phyloP scores from a whole-genome alignment of 495 filamentous ascomycete species.

The Letharia columbiana region DNA sequence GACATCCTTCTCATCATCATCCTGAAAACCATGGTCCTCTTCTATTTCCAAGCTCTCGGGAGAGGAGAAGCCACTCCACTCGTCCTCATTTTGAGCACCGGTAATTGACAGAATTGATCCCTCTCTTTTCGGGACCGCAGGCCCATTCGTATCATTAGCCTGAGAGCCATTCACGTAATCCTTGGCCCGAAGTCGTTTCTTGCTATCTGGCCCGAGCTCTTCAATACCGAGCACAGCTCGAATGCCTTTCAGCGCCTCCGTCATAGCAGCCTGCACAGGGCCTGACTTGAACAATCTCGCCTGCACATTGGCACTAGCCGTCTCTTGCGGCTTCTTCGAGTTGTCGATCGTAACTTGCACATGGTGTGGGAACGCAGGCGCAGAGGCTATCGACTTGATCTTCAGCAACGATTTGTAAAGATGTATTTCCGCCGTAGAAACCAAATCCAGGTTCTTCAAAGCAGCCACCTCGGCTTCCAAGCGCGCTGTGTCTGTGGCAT shows the following conservation, averaged over 20 bases:
- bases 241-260: slow-evolving; percentile 52
- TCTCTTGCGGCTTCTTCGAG: slow-evolving; percentile 36
- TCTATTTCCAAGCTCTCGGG: not conserved
- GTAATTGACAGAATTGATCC: not conserved
- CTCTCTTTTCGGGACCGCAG: not conserved
- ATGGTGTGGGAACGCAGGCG: slow-evolving; percentile 38
- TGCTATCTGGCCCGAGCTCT: slow-evolving; percentile 23
- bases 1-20: slow-evolving; percentile 34
- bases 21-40: not conserved
- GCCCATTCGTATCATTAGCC: not conserved
- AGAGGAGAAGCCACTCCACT: slow-evolving; percentile 1
- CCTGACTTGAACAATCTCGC: slow-evolving; percentile 72
- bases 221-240: slow-evolving; percentile 30
- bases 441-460: slow-evolving; percentile 63
- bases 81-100: not conserved
- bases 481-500: slow-evolving; percentile 31
- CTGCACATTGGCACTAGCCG: slow-evolving; percentile 61
- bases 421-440: slow-evolving; percentile 55
- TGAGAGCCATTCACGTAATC: slow-evolving; percentile 12
- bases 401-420: slow-evolving; percentile 67
- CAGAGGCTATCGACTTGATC: slow-evolving; percentile 56
- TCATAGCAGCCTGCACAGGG: slow-evolving; percentile 60
- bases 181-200: slow-evolving; percentile 21
- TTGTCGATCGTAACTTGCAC: slow-evolving; percentile 29
- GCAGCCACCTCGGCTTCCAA: slow-evolving; percentile 66